These are phyloP conservation scores for Hydnomerulius pinastri DNA, from an alignment of 768 basidiomycete species.

Conservation along the genomic window DNA sequence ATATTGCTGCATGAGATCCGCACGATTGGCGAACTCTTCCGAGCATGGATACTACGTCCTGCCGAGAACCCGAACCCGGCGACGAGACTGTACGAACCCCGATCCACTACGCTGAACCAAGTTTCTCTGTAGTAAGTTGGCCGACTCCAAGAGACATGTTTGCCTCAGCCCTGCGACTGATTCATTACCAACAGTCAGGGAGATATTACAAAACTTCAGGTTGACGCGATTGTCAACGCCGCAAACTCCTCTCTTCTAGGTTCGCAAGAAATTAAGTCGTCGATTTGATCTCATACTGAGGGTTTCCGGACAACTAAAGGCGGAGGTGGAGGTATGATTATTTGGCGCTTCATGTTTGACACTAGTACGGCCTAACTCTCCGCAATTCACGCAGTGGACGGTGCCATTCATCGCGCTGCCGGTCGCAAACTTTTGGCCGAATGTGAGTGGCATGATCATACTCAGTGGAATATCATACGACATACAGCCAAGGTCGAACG, in stretches of 20 bases:
- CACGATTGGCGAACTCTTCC: slow-evolving; percentile 59
- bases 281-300: not conserved
- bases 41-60: slow-evolving; percentile 38
- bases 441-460: slow-evolving; percentile 47
- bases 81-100: slow-evolving; percentile 38
- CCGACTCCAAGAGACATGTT: not conserved
- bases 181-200: slow-evolving; percentile 55
- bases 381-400: slow-evolving; percentile 57
- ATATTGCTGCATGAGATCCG: slow-evolving; percentile 47
- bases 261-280: slow-evolving; percentile 24
- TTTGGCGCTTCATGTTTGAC: not conserved
- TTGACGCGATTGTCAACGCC: slow-evolving; percentile 82
- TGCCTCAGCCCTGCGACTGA: not conserved
- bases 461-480: slow-evolving; percentile 2
- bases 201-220: slow-evolving; percentile 71
- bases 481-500: slow-evolving; percentile 50
- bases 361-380: not conserved
- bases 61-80: slow-evolving; percentile 26
- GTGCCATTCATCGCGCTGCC: slow-evolving; percentile 78
- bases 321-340: slow-evolving; percentile 69
- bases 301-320: slow-evolving; percentile 42
- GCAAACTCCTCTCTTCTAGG: slow-evolving; percentile 75
- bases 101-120: slow-evolving; percentile 46
- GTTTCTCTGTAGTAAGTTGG: slow-evolving; percentile 68
- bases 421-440: slow-evolving; percentile 65